Percentiles rank a stretch among this genome's conserved stretches.
These are phyloP conservation scores for Pilobolus umbonatus DNA, from an alignment of 192 early-diverging fungal species.

Conservation along the genomic window DNA sequence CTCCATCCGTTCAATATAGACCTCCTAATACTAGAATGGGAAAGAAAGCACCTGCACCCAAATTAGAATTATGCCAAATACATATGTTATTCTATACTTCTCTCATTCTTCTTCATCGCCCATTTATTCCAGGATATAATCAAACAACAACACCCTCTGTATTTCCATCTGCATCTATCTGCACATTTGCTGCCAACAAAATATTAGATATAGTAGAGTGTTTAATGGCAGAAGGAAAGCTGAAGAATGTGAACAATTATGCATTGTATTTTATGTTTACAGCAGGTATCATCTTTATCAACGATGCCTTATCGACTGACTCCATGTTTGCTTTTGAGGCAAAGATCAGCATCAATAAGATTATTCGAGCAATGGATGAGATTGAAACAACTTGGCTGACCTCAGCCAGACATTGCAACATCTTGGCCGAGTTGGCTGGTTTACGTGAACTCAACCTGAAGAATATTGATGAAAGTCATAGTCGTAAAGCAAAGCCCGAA, in stretches of 20 bases:
- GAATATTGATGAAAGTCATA: slow-evolving; percentile 21
- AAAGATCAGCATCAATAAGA: slow-evolving; percentile 31
- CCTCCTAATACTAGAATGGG: slow-evolving; percentile 31
- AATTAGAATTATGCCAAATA: slow-evolving; percentile 28
- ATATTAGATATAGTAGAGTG: slow-evolving; percentile 33
- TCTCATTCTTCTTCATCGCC: slow-evolving; percentile 52
- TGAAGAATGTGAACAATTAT: slow-evolving; percentile 31
- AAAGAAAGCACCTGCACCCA: slow-evolving; percentile 13
- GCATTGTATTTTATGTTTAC: slow-evolving; percentile 31
- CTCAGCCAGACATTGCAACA: slow-evolving; percentile 29
- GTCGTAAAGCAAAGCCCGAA: not conserved
- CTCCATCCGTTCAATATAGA: slow-evolving; percentile 26
- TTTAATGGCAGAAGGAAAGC: slow-evolving; percentile 12
- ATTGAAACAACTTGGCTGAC: slow-evolving; percentile 31
- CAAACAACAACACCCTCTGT: slow-evolving; percentile 1
- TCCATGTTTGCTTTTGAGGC: slow-evolving; percentile 28
- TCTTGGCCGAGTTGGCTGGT: slow-evolving; percentile 27
- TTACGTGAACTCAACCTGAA: slow-evolving; percentile 28
- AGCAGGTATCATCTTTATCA: slow-evolving; percentile 33
- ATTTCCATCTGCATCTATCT: slow-evolving; percentile 27
- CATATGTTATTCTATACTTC: slow-evolving; percentile 51
- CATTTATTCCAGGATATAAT: slow-evolving; percentile 36
- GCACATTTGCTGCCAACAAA: slow-evolving; percentile 30
- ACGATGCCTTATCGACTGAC: slow-evolving; percentile 27
- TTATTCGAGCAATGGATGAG: slow-evolving; percentile 25